Percentiles rank a stretch among this genome's conserved stretches.
These are phyloP conservation scores for Hymenoscyphus infarciens DNA, from an alignment of 2,329 filamentous ascomycete species.

Conservation along the genomic window DNA sequence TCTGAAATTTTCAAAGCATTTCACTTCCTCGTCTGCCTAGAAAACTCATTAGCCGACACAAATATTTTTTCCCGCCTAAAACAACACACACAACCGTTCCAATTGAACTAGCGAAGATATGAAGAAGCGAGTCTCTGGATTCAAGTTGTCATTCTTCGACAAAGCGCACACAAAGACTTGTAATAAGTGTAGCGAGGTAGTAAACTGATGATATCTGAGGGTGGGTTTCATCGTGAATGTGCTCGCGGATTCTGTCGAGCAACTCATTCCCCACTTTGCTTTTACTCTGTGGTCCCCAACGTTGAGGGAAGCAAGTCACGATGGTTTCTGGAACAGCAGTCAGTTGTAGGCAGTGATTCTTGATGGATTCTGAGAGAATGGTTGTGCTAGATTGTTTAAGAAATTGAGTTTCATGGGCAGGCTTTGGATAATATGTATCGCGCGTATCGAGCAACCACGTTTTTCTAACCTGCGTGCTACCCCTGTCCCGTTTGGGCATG, in stretches of 20 bases:
- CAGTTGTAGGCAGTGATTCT: too few species aligned
- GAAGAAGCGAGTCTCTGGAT: neutral
- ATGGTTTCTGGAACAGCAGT: neutral
- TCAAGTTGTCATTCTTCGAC: neutral
- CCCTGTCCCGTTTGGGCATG: too few species aligned
- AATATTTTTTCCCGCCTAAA: neutral
- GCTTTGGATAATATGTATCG: too few species aligned
- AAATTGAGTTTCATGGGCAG: too few species aligned
- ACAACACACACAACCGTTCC: neutral
- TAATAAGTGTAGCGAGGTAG: neutral
- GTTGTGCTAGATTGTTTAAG: too few species aligned
- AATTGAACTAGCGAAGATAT: neutral
- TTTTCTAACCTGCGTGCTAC: too few species aligned
- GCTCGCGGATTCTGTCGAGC: neutral
- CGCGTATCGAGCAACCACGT: too few species aligned
- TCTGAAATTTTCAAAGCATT: neutral
- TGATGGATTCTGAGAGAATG: too few species aligned
- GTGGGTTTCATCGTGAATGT: neutral
- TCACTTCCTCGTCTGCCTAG: neutral
- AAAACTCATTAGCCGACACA: neutral
- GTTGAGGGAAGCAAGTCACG: neutral
- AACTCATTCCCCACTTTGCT: neutral
- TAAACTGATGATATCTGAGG: neutral
- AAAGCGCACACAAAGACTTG: neutral
- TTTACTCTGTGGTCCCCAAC: neutral